Percentiles rank a stretch among this genome's conserved stretches.
phyloP scores from a whole-genome alignment of 78 protist species.

The Dictyostelium brefeldianum region DNA sequence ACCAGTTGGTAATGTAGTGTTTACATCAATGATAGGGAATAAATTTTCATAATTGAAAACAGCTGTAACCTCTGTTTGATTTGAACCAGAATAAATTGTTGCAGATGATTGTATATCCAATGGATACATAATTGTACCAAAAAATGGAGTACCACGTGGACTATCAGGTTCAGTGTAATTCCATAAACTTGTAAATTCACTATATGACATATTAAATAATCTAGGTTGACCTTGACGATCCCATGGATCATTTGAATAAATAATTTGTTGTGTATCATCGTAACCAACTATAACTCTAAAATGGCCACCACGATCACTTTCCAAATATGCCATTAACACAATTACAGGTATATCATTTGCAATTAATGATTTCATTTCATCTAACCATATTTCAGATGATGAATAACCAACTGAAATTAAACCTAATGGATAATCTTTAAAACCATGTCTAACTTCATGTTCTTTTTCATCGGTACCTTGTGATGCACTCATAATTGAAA shows the following conservation, averaged over 20 bases:
- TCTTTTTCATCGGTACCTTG: slow-evolving; percentile 19
- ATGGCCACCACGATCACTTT: slow-evolving; percentile 48
- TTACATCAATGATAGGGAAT: slow-evolving; percentile 29
- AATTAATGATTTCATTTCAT: slow-evolving; percentile 16
- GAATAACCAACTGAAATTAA: slow-evolving; percentile 38
- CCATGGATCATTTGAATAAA: slow-evolving; percentile 55
- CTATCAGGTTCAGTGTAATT: slow-evolving; percentile 42
- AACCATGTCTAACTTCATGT: slow-evolving; percentile 30
- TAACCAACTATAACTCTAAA: slow-evolving; percentile 65
- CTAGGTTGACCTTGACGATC: slow-evolving; percentile 59
- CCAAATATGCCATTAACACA: slow-evolving; percentile 15
- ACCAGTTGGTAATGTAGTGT: slow-evolving; percentile 35
- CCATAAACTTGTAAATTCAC: slow-evolving; percentile 22
- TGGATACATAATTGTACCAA: slow-evolving; percentile 32
- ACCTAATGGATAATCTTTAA: slow-evolving; percentile 28
- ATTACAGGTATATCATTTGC: slow-evolving; percentile 41
- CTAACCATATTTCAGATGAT: slow-evolving; percentile 19
- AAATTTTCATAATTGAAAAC: not conserved
- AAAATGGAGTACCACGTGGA: slow-evolving; percentile 57
- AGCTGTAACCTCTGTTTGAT: slow-evolving; percentile 24
- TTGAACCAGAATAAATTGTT: not conserved
- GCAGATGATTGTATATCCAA: not conserved
- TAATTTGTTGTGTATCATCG: slow-evolving; percentile 23
- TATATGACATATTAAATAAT: slow-evolving; percentile 16
- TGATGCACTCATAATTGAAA: slow-evolving; percentile 37